A percentile compares a stretch with the other conserved stretches of the same genome.
Conservation (phyloP, 2,329 filamentous ascomycete species). For the Harringtonia lauricola region DNA sequence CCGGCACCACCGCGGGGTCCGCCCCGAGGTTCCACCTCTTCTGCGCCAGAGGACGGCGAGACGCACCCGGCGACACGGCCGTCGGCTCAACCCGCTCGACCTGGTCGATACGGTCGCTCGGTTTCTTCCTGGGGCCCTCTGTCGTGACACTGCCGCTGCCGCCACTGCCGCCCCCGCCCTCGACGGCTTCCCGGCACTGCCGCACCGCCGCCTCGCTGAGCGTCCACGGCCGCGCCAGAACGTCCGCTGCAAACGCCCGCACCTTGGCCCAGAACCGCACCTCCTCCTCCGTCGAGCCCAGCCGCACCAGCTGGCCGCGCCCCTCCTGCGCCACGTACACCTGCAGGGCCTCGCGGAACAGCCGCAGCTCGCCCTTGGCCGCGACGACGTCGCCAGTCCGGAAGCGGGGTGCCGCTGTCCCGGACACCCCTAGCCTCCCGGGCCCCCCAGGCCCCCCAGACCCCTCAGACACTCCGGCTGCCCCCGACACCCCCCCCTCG, state of each 20-base stretch:
- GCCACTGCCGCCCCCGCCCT: conserved; percentile 16
- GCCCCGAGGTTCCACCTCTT: too few relatives aligned
- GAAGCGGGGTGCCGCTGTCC: too few relatives aligned
- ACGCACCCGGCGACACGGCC: too few relatives aligned
- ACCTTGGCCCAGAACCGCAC: conserved; percentile 48
- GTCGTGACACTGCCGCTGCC: not conserved
- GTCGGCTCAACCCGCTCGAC: too few relatives aligned
- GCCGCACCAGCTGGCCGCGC: too few relatives aligned
- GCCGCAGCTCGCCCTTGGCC: conserved; percentile 39
- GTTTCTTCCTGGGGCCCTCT: not conserved
- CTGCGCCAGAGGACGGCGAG: too few relatives aligned
- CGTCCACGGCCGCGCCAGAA: conserved; percentile 44
- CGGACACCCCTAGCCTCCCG: too few relatives aligned
- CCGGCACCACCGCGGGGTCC: too few relatives aligned
- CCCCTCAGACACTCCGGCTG: too few relatives aligned
- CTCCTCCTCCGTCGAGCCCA: conserved; percentile 45
- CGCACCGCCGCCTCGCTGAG: conserved; percentile 36
- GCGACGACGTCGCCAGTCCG: conserved; percentile 44
- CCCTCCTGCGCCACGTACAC: conserved; percentile 42
- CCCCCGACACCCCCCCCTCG: too few relatives aligned
- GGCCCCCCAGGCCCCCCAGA: too few relatives aligned
- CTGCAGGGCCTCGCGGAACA: conserved; percentile 35
- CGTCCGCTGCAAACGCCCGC: conserved; percentile 33
- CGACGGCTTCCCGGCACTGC: conserved; percentile 36
- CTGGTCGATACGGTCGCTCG: too few relatives aligned